Base-by-base conservation (phyloP, 2,329 filamentous ascomycete species). In the Berkeleyomyces rouxiae region DNA sequence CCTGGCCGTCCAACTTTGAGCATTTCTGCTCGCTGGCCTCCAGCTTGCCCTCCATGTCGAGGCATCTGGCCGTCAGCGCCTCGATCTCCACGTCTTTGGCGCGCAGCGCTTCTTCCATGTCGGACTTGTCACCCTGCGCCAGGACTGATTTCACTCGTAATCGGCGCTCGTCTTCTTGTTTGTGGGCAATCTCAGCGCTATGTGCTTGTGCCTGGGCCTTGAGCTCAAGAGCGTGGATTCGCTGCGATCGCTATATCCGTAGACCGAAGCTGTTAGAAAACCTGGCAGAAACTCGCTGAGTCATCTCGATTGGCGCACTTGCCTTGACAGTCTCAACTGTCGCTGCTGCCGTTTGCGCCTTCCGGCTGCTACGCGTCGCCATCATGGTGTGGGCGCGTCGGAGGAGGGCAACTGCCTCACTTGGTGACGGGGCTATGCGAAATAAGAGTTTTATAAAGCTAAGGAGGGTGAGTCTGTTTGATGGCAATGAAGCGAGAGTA, bases 121-220 rank as follows among this genome's bases (percentile, higher is more conserved):
- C 78, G 58, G 84, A 81, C 66, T 86, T 88, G 66, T 95, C 86
- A 67, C 91, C 83, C 66, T 85, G 79, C n/a, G 88, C 76, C n/a
- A 90, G 73, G 61, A 91, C 74, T 62, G 85, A 78, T 66, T 85
- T 82, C 65, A 92, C 78, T 67, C 83, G 83, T 61, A 90, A 73
- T 66, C 84, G 80, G 58, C 91, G 84, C 46, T 82, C 77, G 65
- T 85, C 82, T 71, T 97, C 91, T 67, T 90, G 83, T 68, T 88
- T 87, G 67, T 82, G 75, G 62, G 95, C 78, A 9, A 85, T 76
- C 61, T 88, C 81, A 43, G 86, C 65, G 80, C 78, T 67, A 86
- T 82, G 71, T 91, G 88, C 68, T 82, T 82, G 65, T 87, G 74
- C 70, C 95, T 88, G 61, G 90, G 79, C 33, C 78, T 72, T 66